Conservation (phyloP, 768 basidiomycete genomes). For the Leccinum broughii region DNA sequence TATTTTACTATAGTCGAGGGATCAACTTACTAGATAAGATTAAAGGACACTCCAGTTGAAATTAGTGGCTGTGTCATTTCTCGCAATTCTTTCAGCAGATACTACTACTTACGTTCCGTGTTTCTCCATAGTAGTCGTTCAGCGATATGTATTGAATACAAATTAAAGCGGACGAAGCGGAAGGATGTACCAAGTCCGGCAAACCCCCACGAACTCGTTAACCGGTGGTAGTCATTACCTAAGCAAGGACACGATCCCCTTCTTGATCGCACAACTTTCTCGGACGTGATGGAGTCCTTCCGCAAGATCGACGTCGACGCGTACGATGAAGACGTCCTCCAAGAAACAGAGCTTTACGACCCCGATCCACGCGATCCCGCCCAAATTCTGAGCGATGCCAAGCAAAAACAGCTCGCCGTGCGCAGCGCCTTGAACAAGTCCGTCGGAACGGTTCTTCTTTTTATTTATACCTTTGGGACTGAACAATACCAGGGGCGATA, state of each 20-base stretch:
- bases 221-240: background rate
- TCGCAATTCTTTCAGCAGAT: too few species aligned
- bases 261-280: background rate
- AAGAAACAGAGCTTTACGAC: conserved; percentile 84
- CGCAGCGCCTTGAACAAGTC: conserved; percentile 75
- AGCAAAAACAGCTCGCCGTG: conserved; percentile 70
- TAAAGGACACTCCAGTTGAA: background rate
- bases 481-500: conserved; percentile 61
- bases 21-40: background rate
- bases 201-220: too few species aligned
- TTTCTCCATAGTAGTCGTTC: too few species aligned
- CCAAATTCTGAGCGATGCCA: conserved; percentile 73
- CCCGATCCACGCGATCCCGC: conserved; percentile 79
- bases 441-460: conserved; percentile 25
- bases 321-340: conserved; percentile 88
- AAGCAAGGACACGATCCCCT: conserved; percentile 1
- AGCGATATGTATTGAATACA: too few species aligned
- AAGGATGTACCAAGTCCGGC: too few species aligned
- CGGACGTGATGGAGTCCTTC: conserved; percentile 56
- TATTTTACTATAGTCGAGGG: background rate
- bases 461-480: too few species aligned
- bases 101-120: too few species aligned
- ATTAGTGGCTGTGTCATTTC: too few species aligned
- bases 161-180: too few species aligned
- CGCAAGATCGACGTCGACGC: conserved; percentile 93